phyloP scores from a whole-genome alignment of 2,329 filamentous ascomycete genomes.

The Scedosporium boydii region DNA sequence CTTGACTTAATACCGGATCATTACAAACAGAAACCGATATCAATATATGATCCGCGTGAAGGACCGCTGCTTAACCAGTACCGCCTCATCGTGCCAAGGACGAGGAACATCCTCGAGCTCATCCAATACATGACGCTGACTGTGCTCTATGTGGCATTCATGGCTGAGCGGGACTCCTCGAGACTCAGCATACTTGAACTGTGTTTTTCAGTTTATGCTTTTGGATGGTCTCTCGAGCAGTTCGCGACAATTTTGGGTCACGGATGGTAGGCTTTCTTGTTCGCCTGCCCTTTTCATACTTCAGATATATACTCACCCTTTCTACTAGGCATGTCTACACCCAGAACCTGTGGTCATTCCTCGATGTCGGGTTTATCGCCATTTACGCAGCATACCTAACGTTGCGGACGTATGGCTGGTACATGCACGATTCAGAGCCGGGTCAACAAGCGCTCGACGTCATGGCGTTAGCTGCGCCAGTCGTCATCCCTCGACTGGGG shows the following conservation, averaged over 20 bases:
- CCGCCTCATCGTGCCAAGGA: constrained; percentile 71
- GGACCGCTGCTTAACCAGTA: constrained; percentile 77
- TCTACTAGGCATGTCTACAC: constrained; percentile 63
- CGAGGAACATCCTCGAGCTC: constrained; percentile 65
- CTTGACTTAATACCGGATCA: constrained; percentile 78
- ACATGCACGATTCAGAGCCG: constrained; percentile 33
- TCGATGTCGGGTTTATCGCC: constrained; percentile 68
- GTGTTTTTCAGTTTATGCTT: constrained; percentile 59
- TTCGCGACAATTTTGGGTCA: constrained; percentile 70
- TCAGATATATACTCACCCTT: too few species aligned
- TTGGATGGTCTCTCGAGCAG: constrained; percentile 73
- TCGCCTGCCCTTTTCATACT: too few species aligned
- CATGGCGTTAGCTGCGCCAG: constrained; percentile 65
- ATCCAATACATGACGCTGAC: constrained; percentile 64
- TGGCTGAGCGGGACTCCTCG: constrained; percentile 56
- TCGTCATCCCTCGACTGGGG: constrained; percentile 68
- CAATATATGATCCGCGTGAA: constrained; percentile 67
- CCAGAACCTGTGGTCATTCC: constrained; percentile 81
- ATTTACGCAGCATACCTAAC: constrained; percentile 62
- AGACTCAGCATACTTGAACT: constrained; percentile 49
- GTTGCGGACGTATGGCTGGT: constrained; percentile 57
- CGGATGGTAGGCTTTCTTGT: constrained; percentile 36
- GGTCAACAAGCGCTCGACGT: constrained; percentile 66
- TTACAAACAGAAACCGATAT: constrained; percentile 77
- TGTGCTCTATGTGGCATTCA: constrained; percentile 59